Percentiles rank a stretch among this genome's conserved stretches.
phyloP scores from a whole-genome alignment of 2,329 filamentous ascomycete species.

The Phyllosticta ampelicida region DNA sequence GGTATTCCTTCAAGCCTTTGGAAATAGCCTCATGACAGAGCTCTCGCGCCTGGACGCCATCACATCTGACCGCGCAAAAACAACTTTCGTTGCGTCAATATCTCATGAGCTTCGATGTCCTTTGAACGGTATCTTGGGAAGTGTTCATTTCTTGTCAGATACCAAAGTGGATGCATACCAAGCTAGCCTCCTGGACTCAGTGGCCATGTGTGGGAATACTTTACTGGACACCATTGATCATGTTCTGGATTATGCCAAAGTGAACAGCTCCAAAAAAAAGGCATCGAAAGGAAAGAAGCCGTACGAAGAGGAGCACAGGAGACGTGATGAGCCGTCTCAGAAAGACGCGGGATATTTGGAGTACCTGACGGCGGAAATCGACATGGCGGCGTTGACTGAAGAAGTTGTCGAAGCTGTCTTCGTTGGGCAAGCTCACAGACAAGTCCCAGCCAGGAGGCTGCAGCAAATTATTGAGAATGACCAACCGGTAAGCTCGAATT shows the following conservation, averaged over 20 bases:
- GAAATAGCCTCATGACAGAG: conserved; percentile 28
- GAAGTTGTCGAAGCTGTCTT: conserved; percentile 27
- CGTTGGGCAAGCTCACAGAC: conserved; percentile 1
- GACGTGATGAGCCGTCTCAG: conserved; percentile 15
- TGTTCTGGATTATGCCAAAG: conserved; percentile 31
- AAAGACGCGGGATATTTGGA: background rate
- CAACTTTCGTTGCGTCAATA: conserved; percentile 49
- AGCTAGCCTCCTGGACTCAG: conserved; percentile 22
- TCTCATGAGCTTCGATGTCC: conserved; percentile 53
- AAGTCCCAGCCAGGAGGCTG: background rate
- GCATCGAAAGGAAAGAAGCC: conserved; percentile 22
- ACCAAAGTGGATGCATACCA: conserved; percentile 17
- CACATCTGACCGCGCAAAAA: conserved; percentile 37
- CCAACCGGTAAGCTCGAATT: conserved; percentile 35
- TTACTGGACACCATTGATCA: conserved; percentile 33
- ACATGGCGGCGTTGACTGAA: conserved; percentile 25
- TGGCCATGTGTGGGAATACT: conserved; percentile 30
- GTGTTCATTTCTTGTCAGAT: conserved; percentile 40
- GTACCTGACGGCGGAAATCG: conserved; percentile 18
- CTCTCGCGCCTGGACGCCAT: conserved; percentile 29
- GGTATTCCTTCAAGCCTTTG: conserved; percentile 28
- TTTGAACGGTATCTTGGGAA: conserved; percentile 47
- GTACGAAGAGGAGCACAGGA: conserved; percentile 23
- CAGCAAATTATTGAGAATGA: background rate
- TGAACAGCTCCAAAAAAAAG: conserved; percentile 26